A percentile compares a stretch with the other conserved stretches of the same genome.
Conservation (phyloP, 768 basidiomycete species). For the Suillus cothurnatus region DNA sequence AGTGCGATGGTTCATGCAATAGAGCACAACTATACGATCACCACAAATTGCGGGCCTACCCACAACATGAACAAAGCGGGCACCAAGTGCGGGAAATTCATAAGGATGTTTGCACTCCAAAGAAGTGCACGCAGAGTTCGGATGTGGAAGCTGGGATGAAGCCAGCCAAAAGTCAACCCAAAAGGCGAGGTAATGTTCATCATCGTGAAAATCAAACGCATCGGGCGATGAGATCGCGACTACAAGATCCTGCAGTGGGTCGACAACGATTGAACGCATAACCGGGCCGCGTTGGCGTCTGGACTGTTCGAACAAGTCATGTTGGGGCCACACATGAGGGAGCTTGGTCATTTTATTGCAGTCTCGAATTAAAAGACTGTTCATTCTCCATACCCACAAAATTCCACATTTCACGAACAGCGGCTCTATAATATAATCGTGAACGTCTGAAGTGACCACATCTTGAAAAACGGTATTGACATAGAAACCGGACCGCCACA, state of each 20-base stretch:
- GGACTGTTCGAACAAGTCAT: not conserved
- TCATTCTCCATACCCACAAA: not conserved
- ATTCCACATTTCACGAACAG: not conserved
- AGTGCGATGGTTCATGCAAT: not conserved
- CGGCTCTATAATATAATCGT: not conserved
- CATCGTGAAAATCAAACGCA: not conserved
- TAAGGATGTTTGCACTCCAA: not conserved
- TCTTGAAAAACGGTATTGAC: not conserved
- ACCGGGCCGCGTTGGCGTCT: not conserved
- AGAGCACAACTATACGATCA: not conserved
- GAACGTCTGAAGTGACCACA: not conserved
- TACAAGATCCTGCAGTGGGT: conserved; percentile 4
- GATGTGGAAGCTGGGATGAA: conserved; percentile 2
- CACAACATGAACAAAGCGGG: not conserved
- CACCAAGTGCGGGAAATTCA: not conserved
- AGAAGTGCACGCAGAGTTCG: not conserved
- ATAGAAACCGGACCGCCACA: not conserved
- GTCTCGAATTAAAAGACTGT: not conserved
- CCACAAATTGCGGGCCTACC: not conserved
- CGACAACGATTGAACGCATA: not conserved
- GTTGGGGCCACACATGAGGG: not conserved
- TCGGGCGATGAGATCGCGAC: not conserved
- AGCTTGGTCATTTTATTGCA: not conserved
- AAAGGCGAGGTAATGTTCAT: not conserved
- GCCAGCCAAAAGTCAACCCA: not conserved